These are phyloP conservation scores for Penicillium vulpinum DNA, from an alignment of 2,329 filamentous ascomycete genomes.

Conservation along the genomic window DNA sequence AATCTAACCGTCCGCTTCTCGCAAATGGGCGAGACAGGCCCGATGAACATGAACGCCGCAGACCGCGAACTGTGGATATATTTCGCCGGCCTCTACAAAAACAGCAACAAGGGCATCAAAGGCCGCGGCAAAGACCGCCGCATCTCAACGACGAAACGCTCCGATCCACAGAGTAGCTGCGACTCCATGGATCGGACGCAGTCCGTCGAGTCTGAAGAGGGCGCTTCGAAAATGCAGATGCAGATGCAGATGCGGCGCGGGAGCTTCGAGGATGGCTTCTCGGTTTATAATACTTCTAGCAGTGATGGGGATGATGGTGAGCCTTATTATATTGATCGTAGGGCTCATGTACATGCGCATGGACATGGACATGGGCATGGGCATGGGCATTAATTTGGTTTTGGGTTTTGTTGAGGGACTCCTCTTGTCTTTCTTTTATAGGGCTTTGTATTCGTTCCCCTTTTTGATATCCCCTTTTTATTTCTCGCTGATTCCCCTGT, in stretches of 20 bases:
- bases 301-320: conserved; percentile 35
- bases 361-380: not conserved
- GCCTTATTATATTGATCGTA: conserved; percentile 30
- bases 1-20: conserved; percentile 71
- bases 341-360: conserved; percentile 1
- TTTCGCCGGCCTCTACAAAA: conserved; percentile 87
- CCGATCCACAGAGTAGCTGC: conserved; percentile 12
- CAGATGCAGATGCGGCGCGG: conserved; percentile 16
- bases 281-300: conserved; percentile 33
- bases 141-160: conserved; percentile 36
- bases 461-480: conserved; percentile 4
- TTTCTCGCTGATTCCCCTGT: not conserved
- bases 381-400: not conserved
- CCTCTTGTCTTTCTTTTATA: not conserved
- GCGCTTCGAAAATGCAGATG: conserved; percentile 14
- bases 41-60: conserved; percentile 63
- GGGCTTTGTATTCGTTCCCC: not conserved
- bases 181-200: conserved; percentile 17
- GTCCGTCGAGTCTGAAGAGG: conserved; percentile 28
- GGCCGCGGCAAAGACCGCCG: conserved; percentile 80
- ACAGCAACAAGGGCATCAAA: conserved; percentile 98
- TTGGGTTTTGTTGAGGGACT: too few relatives aligned
- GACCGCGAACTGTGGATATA: conserved; percentile 82
- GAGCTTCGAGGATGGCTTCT: conserved; percentile 31
- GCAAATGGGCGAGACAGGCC: conserved; percentile 59